A percentile compares a stretch with the other conserved stretches of the same genome.
Evolutionary conservation across 805 yeast species (phyloP).

Genomic region (Lachancea fermentati): DNA sequence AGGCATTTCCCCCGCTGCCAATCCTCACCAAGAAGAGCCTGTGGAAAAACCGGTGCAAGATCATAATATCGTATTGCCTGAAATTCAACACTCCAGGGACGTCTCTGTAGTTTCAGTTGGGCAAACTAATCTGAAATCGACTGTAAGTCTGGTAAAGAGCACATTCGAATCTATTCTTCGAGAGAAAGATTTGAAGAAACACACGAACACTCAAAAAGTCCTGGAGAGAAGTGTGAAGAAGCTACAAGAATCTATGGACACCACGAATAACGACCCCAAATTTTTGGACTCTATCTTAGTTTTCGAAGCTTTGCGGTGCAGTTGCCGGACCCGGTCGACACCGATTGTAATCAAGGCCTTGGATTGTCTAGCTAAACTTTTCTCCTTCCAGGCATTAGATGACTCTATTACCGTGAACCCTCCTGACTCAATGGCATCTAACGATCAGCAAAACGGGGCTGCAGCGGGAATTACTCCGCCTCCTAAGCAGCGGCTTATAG

Average conservation of each 20-base stretch:
- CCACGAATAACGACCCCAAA: conserved; percentile 21
- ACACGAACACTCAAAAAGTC: conserved; percentile 32
- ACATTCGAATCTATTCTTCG: conserved; percentile 53
- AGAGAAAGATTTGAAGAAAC: conserved; percentile 56
- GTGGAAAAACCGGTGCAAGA: background rate
- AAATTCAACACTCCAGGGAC: conserved; percentile 4
- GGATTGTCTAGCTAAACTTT: conserved; percentile 81
- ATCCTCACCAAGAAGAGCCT: background rate
- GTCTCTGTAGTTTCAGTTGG: conserved; percentile 6
- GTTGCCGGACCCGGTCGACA: conserved; percentile 62
- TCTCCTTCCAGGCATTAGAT: conserved; percentile 73
- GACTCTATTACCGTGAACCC: conserved; percentile 49
- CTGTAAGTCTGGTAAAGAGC: conserved; percentile 42
- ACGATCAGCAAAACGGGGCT: conserved; percentile 23
- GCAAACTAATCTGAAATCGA: conserved; percentile 26
- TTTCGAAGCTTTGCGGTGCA: conserved; percentile 70
- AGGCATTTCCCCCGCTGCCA: conserved; percentile 3
- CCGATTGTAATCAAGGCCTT: conserved; percentile 69
- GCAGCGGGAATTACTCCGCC: conserved; percentile 44
- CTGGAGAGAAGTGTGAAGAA: conserved; percentile 30
- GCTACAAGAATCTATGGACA: conserved; percentile 24
- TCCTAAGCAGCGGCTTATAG: conserved; percentile 56
- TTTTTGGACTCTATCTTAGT: conserved; percentile 46
- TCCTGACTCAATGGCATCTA: conserved; percentile 34
- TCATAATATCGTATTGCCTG: background rate